Conservation (phyloP, 495 filamentous ascomycete genomes). For the Penicillium bovifimosum region DNA sequence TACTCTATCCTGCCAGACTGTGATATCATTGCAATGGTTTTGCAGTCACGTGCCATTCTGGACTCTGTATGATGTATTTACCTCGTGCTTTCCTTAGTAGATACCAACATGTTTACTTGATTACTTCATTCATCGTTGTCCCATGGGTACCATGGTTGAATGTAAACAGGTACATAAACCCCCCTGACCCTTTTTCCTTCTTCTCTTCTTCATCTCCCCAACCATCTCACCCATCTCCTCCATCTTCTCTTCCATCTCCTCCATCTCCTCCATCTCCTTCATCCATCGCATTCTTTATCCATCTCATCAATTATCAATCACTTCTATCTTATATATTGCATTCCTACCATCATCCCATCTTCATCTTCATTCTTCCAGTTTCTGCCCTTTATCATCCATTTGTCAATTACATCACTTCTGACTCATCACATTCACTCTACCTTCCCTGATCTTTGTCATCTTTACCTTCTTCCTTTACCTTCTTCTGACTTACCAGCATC, state of each 20-base stretch:
- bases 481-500: neutral
- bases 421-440: neutral
- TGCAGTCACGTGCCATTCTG: too few species aligned
- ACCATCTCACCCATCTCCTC: too few species aligned
- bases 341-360: neutral
- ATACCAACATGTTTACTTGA: neutral
- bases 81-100: neutral
- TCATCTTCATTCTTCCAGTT: neutral
- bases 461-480: neutral
- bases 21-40: too few species aligned
- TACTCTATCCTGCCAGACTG: neutral
- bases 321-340: neutral
- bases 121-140: neutral
- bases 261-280: constrained; percentile 3
- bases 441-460: neutral
- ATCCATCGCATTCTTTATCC: neutral
- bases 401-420: neutral
- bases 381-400: neutral
- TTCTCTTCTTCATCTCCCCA: constrained; percentile 6
- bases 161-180: neutral
- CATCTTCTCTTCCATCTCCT: neutral
- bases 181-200: neutral
- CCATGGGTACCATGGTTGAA: too few species aligned
- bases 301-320: neutral
- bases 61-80: neutral